Conservation (phyloP, 2,329 filamentous ascomycete species). For the Fusarium sp. region DNA sequence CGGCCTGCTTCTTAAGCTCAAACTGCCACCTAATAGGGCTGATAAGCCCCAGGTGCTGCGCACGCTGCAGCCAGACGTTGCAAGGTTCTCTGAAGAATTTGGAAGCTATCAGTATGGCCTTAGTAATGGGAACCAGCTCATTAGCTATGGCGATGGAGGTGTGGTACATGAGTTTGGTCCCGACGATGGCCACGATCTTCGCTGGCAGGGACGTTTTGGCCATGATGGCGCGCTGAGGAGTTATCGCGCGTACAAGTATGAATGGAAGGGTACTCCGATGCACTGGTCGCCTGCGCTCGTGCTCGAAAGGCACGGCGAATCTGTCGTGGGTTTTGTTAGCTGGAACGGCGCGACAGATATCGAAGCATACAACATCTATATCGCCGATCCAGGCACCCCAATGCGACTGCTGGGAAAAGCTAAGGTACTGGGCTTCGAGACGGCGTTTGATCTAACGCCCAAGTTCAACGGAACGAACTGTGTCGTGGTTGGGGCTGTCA, state of each 20-base stretch:
- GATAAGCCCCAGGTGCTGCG: conserved; percentile 32
- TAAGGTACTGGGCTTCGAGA: conserved; percentile 41
- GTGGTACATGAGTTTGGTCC: conserved; percentile 48
- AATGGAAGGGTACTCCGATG: conserved; percentile 45
- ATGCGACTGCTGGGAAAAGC: conserved; percentile 18
- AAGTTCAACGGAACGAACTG: conserved; percentile 37
- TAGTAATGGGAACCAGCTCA: conserved; percentile 44
- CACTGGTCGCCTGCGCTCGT: conserved; percentile 36
- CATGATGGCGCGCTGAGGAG: conserved; percentile 35
- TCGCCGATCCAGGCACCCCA: neutral
- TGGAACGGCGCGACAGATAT: conserved; percentile 51
- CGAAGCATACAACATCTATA: conserved; percentile 44
- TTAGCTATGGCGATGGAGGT: conserved; percentile 45
- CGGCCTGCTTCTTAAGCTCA: conserved; percentile 31
- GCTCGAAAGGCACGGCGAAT: conserved; percentile 17
- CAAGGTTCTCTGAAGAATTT: conserved; percentile 27
- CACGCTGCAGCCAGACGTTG: conserved; percentile 20
- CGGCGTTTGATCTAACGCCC: conserved; percentile 38
- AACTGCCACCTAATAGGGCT: conserved; percentile 30
- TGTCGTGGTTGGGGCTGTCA: conserved; percentile 41
- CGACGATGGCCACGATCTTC: conserved; percentile 38
- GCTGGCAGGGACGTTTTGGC: conserved; percentile 48
- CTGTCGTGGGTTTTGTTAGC: conserved; percentile 37
- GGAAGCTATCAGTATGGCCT: conserved; percentile 41
- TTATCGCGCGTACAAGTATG: conserved; percentile 47